Conservation (phyloP, 306 rosid genomes). For the Prunus kanzakura region DNA sequence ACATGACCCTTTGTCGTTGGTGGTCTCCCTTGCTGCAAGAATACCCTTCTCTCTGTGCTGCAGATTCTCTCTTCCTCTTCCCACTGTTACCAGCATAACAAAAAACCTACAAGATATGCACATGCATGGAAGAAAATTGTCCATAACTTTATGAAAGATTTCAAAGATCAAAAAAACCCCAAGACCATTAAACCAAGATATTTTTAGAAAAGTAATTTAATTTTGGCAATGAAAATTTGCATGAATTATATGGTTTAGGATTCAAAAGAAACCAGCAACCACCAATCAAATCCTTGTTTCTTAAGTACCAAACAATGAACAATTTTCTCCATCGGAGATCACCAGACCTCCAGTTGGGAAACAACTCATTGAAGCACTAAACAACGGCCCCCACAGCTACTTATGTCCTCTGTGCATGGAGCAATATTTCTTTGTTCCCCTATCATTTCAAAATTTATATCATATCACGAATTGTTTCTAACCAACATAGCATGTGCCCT, state of each 20-base stretch:
- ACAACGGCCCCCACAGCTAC: constrained; percentile 39
- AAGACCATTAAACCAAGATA: neutral
- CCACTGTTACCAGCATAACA: no score
- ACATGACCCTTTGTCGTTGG: neutral
- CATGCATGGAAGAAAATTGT: neutral
- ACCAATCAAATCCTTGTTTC: constrained; percentile 76
- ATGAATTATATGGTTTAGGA: constrained; percentile 16
- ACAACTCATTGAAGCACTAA: constrained; percentile 77
- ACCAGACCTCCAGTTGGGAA: constrained; percentile 57
- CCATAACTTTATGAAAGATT: neutral
- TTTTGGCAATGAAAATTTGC: neutral
- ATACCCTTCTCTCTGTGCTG: neutral
- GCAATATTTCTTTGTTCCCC: constrained; percentile 38
- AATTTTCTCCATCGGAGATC: constrained; percentile 33
- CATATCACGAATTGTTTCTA: constrained; percentile 29
- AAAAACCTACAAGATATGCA: neutral
- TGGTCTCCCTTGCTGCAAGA: neutral
- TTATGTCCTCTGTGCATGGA: constrained; percentile 44
- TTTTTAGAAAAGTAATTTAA: neutral
- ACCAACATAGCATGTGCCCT: constrained; percentile 56
- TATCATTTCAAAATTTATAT: constrained; percentile 19
- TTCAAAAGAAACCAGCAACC: constrained; percentile 45
- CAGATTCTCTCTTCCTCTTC: neutral
- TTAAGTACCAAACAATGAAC: constrained; percentile 38
- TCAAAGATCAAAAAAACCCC: neutral